Percentiles rank a stretch among this genome's conserved stretches.
Evolutionary conservation across 805 yeast genomes (phyloP).

Genomic region (Barnettozyma californica): DNA sequence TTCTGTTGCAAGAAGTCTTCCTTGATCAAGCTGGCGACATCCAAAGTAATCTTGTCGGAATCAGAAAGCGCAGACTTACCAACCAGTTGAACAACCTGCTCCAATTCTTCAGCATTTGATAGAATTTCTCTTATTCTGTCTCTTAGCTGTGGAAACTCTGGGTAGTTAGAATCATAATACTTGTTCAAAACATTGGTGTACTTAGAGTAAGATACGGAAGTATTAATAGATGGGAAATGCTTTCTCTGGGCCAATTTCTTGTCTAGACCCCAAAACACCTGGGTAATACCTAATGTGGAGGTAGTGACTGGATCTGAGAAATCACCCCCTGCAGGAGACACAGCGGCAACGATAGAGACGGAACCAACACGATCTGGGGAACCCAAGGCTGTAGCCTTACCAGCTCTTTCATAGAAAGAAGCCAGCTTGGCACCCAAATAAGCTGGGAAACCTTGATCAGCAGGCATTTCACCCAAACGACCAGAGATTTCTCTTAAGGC

Average conservation of each 20-base stretch:
- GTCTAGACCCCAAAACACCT: conserved; percentile 99
- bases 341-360: conserved; percentile 99
- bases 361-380: conserved; percentile 96
- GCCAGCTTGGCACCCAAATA: conserved; percentile 98
- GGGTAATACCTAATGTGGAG: conserved; percentile 98
- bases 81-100: conserved; percentile 97
- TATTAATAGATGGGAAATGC: conserved; percentile 98
- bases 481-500: conserved; percentile 99
- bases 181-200: conserved; percentile 83
- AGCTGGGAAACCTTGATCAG: conserved; percentile 99
- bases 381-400: conserved; percentile 91
- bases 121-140: conserved; percentile 90
- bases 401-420: conserved; percentile 99
- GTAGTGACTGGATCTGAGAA: conserved; percentile 99
- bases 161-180: conserved; percentile 79
- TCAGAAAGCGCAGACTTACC: conserved; percentile 98
- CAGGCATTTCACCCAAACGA: conserved; percentile 99
- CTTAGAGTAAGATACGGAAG: conserved; percentile 94
- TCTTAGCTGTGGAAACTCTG: conserved; percentile 89
- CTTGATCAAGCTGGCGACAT: conserved; percentile 84
- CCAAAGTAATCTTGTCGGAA: conserved; percentile 93
- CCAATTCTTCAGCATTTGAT: conserved; percentile 96
- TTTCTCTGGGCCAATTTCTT: conserved; percentile 98
- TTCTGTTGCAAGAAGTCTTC: conserved; percentile 99
- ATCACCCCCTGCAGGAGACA: conserved; percentile 99